Percentiles rank a stretch among this genome's conserved stretches.
Evolutionary conservation across 176 grass and related monocot species (phyloP).

Genomic region (Alopecurus myosuroides): DNA sequence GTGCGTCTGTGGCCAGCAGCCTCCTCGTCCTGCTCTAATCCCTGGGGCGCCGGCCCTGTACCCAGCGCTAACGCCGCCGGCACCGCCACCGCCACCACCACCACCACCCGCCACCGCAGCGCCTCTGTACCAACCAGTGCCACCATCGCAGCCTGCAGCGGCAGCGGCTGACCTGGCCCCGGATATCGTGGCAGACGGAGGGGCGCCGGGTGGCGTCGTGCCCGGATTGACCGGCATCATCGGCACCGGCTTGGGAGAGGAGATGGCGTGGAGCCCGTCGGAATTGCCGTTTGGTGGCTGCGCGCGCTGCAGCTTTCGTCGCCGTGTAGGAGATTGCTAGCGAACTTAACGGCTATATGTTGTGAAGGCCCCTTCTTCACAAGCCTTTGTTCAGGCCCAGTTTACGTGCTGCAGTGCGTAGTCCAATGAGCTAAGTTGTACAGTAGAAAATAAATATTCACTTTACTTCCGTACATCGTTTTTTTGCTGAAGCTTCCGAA

Average conservation of each 20-base stretch:
- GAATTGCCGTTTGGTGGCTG: constrained; percentile 3
- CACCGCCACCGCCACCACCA: not conserved
- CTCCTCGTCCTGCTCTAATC: not conserved
- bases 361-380: too few relatives aligned
- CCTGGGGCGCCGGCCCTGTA: not conserved
- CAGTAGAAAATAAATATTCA: too few relatives aligned
- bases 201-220: too few relatives aligned
- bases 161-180: not conserved
- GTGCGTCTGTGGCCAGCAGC: not conserved
- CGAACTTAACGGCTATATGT: not conserved
- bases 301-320: constrained; percentile 7
- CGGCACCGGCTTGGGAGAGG: not conserved
- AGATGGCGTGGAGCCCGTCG: not conserved
- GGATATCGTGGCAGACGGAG: not conserved
- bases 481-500: too few relatives aligned
- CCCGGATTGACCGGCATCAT: not conserved
- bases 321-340: not conserved
- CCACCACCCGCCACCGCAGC: too few relatives aligned
- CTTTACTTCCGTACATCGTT: too few relatives aligned
- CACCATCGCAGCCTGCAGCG: not conserved
- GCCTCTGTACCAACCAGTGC: not conserved
- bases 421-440: too few relatives aligned
- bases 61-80: too few relatives aligned
- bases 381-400: too few relatives aligned
- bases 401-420: too few relatives aligned